Percentiles rank a stretch among this genome's conserved stretches.
Evolutionary conservation across 2,329 filamentous ascomycete species (phyloP).

Genomic region (Alternaria conjuncta): DNA sequence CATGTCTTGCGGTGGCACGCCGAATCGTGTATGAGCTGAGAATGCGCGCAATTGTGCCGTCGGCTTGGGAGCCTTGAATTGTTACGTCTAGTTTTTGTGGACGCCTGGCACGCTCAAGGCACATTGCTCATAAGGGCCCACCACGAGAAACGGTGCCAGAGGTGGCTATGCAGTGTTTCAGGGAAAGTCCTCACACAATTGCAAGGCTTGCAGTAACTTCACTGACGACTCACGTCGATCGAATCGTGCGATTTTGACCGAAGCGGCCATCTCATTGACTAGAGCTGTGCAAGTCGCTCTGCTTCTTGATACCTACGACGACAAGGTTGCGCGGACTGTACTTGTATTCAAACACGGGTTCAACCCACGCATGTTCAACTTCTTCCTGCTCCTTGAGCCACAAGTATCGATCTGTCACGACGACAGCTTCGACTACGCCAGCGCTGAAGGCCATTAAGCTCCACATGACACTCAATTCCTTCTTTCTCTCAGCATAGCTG

Average conservation of each 20-base stretch:
- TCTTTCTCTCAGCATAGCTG: constrained; percentile 70
- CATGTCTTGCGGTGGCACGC: not conserved
- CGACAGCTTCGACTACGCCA: constrained; percentile 83
- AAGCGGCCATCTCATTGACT: not conserved
- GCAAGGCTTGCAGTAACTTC: not conserved
- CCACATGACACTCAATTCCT: constrained; percentile 88
- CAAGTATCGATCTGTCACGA: constrained; percentile 88
- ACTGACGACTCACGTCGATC: not conserved
- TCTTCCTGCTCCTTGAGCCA: constrained; percentile 80
- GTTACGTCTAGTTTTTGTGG: constrained; percentile 3
- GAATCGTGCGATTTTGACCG: not conserved
- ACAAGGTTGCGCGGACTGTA: constrained; percentile 90
- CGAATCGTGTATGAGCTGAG: not conserved
- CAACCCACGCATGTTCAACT: constrained; percentile 82
- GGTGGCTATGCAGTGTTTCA: not conserved
- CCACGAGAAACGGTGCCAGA: not conserved
- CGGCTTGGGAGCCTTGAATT: not conserved
- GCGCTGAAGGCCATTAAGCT: constrained; percentile 96
- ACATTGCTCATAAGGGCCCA: not conserved
- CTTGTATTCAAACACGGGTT: constrained; percentile 88
- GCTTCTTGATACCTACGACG: constrained; percentile 84
- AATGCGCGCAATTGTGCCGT: constrained; percentile 3
- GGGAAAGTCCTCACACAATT: not conserved
- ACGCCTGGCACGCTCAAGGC: not conserved
- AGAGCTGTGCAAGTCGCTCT: not conserved